Evolutionary conservation across 2,329 filamentous ascomycete species (phyloP).

Genomic region (Alternaria novae-zelandiae): DNA sequence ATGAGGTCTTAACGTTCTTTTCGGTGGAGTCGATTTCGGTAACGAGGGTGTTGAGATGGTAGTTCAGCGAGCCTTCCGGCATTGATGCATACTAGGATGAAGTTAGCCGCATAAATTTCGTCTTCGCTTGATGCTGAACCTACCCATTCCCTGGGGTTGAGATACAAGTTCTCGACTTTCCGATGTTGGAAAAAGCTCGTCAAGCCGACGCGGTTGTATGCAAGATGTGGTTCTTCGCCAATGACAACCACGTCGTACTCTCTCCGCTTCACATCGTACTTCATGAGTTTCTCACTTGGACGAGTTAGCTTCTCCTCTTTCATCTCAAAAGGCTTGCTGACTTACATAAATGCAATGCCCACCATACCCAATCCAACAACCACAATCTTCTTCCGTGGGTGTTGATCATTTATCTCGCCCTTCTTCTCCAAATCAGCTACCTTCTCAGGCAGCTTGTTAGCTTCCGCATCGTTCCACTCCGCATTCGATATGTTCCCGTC

Average conservation of each 20-base stretch:
- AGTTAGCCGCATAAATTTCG: constrained; percentile 2
- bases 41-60: constrained; percentile 77
- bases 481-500: constrained; percentile 51
- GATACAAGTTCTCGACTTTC: constrained; percentile 83
- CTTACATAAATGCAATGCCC: constrained; percentile 85
- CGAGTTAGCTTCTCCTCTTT: too few relatives aligned
- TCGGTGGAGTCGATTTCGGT: constrained; percentile 67
- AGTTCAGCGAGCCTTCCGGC: constrained; percentile 71
- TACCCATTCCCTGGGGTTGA: constrained; percentile 85
- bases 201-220: constrained; percentile 89
- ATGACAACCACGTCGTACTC: constrained; percentile 85
- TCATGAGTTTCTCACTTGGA: constrained; percentile 82
- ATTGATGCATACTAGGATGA: constrained; percentile 67
- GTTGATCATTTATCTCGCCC: constrained; percentile 35
- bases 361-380: constrained; percentile 93
- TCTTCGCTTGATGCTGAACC: neutral
- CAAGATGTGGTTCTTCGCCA: constrained; percentile 84
- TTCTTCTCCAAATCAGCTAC: constrained; percentile 40
- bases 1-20: constrained; percentile 73
- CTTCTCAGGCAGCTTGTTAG: constrained; percentile 54
- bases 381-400: constrained; percentile 69
- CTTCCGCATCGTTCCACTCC: constrained; percentile 55
- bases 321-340: constrained; percentile 23
- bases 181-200: constrained; percentile 90
- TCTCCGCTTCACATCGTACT: constrained; percentile 75